A percentile compares a stretch with the other conserved stretches of the same genome.
These are phyloP conservation scores for Phylloporus arenicola DNA, from an alignment of 768 basidiomycete species.

Conservation along the genomic window DNA sequence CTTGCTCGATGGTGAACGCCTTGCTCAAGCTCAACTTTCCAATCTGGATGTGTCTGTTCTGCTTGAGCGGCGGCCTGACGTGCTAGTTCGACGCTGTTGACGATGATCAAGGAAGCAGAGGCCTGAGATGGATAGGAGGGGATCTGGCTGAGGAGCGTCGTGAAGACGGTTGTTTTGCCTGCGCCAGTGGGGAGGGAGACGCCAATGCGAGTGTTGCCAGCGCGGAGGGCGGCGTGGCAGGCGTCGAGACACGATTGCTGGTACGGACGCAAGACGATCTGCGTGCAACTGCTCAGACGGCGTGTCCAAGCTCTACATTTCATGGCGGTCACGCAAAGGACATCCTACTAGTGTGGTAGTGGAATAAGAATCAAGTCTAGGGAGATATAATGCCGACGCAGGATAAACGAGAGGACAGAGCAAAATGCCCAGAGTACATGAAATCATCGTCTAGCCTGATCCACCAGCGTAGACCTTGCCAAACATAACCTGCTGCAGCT, in stretches of 20 bases:
- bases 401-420: slow-evolving; percentile 29
- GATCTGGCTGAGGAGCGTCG: slow-evolving; percentile 70
- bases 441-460: slow-evolving; percentile 29
- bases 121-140: slow-evolving; percentile 42
- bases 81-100: slow-evolving; percentile 87
- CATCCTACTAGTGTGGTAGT: slow-evolving; percentile 12
- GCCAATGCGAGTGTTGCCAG: slow-evolving; percentile 71
- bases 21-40: slow-evolving; percentile 91
- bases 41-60: slow-evolving; percentile 55
- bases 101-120: slow-evolving; percentile 69
- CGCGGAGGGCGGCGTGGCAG: slow-evolving; percentile 63
- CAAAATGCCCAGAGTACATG: slow-evolving; percentile 22
- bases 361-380: slow-evolving; percentile 33
- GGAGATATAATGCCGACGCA: slow-evolving; percentile 20
- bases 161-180: slow-evolving; percentile 89
- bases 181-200: slow-evolving; percentile 83
- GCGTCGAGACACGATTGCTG: slow-evolving; percentile 77
- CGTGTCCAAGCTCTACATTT: not conserved
- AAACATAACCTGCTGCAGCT: slow-evolving; percentile 92
- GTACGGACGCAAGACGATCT: slow-evolving; percentile 67
- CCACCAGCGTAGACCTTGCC: slow-evolving; percentile 99
- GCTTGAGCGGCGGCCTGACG: slow-evolving; percentile 79
- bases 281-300: not conserved
- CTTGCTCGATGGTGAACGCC: slow-evolving; percentile 67
- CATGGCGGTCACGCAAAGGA: not conserved